Base-by-base conservation (phyloP, 2,329 filamentous ascomycete genomes). In the Penicillium sp. region DNA sequence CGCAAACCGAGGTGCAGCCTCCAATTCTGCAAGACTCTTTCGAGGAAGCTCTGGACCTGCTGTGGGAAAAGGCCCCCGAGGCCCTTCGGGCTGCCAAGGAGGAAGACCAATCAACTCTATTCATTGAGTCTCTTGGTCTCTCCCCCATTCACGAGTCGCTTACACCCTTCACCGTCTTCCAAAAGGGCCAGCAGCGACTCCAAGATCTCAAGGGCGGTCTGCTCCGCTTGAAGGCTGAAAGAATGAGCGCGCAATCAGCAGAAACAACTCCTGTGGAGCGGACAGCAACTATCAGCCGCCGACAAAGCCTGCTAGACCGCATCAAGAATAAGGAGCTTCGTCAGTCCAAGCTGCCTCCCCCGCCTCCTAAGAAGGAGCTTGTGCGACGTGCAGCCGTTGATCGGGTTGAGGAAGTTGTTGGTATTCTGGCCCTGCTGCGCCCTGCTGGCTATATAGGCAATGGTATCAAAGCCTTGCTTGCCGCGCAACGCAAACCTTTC, bases 261-360 rank as follows among this genome's bases (percentile, higher is more conserved):
- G 47, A 63, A 6, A 55, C 51, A 1, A 45, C 55, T 18, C 51
- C 57, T 5, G 68, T 67, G 64, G 70, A 57, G 44, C 64, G 56
- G 42, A 69, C 58, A 47, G 66, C 59, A 34, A 68, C 66, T 7
- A 61, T 50, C 26, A 67, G 68, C 39, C 74, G 75, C 16, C 70
- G 73, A 47, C 85, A 88, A 76, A 84, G 83, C 49, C 82, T 95
- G 23, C 79, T 94, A 53, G 89, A 92, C 70, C 86, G 89, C 45
- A 83, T 95, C 59, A 86, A 88, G 59, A 79, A 81, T 51, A 93
- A 93, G 76, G 83, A 89, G 61, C 71, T 61, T 34, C 69, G 64
- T 29, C 76, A 74, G 78, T 82, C 68, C 69, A 81, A 68, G 66
- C 76, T 57, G 61, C 74, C 57, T 47, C 74, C 55, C 53, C 77